Evolutionary conservation across 768 basidiomycete species (phyloP).

Genomic region (Rhodotorula toruloides): DNA sequence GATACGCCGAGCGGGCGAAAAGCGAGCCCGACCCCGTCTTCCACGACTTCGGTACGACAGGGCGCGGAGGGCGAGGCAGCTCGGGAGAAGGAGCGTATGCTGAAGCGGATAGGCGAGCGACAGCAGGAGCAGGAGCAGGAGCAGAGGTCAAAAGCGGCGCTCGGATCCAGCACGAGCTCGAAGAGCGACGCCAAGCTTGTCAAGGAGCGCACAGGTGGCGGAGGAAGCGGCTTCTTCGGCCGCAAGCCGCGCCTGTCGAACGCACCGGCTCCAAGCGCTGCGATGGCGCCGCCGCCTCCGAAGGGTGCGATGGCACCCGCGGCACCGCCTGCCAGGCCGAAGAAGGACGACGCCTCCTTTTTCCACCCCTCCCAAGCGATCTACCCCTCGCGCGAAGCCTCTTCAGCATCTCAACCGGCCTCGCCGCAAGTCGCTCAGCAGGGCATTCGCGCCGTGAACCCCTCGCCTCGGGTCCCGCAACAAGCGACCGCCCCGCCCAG

Average conservation of each 20-base stretch:
- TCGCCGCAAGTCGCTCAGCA: constrained; percentile 6
- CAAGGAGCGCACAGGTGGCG: neutral
- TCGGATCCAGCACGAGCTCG: too few species aligned
- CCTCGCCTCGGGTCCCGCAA: constrained; percentile 1
- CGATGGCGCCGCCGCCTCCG: neutral
- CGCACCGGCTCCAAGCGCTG: neutral
- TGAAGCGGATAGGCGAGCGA: neutral
- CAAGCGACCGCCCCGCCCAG: neutral
- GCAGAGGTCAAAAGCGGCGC: neutral
- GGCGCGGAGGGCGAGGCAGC: neutral
- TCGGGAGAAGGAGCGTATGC: neutral
- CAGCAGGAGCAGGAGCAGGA: neutral
- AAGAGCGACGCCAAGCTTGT: neutral
- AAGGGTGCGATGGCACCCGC: neutral
- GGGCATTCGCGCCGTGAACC: constrained; percentile 10
- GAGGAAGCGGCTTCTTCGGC: neutral
- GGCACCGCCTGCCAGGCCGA: neutral
- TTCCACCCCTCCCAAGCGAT: constrained; percentile 15
- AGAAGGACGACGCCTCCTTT: constrained; percentile 12
- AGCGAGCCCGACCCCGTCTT: neutral
- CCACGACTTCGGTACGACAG: too few species aligned
- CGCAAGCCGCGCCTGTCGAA: neutral
- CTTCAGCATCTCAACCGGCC: neutral
- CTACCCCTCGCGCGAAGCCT: neutral
- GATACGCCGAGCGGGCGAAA: neutral